Conservation (phyloP, 176 grass and related monocot species). For the Zoysia japonica region DNA sequence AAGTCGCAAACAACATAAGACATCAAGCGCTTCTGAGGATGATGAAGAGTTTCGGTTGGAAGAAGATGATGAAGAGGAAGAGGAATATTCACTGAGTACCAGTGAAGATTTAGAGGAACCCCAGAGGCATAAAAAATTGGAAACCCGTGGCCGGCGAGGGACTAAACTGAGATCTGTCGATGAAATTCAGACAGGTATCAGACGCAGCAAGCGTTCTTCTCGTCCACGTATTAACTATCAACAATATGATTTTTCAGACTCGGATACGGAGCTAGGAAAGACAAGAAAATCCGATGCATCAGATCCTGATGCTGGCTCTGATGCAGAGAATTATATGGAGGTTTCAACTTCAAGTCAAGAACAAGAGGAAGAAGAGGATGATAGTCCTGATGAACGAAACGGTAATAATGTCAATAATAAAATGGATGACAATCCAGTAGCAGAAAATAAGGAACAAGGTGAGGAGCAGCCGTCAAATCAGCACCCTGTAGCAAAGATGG, state of each 20-base stretch:
- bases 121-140: conserved; percentile 55
- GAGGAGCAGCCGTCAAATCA: conserved; percentile 34
- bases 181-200: conserved; percentile 81
- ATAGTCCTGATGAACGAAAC: conserved; percentile 54
- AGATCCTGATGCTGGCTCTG: conserved; percentile 59
- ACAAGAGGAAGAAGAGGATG: conserved; percentile 64
- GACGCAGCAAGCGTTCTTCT: conserved; percentile 87
- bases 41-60: conserved; percentile 93
- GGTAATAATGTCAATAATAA: conserved; percentile 47
- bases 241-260: conserved; percentile 87
- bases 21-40: conserved; percentile 80
- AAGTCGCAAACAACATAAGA: conserved; percentile 75
- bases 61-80: conserved; percentile 90
- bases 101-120: conserved; percentile 82
- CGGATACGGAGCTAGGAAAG: conserved; percentile 66
- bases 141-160: conserved; percentile 53
- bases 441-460: conserved; percentile 53
- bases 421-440: conserved; percentile 47
- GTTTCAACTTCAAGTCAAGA: conserved; percentile 83
- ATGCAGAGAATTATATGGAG: conserved; percentile 65
- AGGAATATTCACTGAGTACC: conserved; percentile 76
- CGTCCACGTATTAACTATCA: conserved; percentile 72
- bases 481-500: conserved; percentile 56
- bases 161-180: conserved; percentile 75
- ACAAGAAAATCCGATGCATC: conserved; percentile 70